These are phyloP conservation scores for Penstemon davidsonii DNA, from an alignment of 257 asterid species.

Conservation along the genomic window DNA sequence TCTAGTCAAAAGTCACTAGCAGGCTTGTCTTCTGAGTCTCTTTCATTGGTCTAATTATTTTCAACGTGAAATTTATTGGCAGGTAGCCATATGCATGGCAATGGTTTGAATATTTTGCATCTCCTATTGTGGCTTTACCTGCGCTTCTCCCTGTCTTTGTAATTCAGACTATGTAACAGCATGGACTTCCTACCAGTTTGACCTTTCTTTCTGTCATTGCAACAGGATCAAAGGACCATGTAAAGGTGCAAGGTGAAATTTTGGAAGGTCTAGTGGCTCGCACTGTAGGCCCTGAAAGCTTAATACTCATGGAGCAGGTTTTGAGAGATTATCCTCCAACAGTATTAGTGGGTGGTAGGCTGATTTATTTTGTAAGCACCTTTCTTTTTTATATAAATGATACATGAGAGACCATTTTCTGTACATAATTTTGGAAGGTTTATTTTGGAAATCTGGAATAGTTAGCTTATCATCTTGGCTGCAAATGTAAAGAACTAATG, in stretches of 20 bases:
- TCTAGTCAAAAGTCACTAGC: not conserved
- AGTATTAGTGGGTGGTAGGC: slow-evolving; percentile 69
- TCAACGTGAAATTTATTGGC: not conserved
- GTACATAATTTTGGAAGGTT: too few species aligned
- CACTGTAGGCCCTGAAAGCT: slow-evolving; percentile 75
- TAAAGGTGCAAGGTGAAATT: slow-evolving; percentile 90
- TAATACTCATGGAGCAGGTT: slow-evolving; percentile 76
- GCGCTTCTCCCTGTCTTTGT: not conserved
- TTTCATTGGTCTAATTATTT: not conserved
- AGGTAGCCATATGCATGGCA: not conserved
- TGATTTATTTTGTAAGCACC: not conserved
- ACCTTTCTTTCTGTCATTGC: slow-evolving; percentile 18
- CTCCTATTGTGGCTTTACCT: not conserved
- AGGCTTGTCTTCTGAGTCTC: not conserved
- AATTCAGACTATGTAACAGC: not conserved
- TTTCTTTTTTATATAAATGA: slow-evolving; percentile 15
- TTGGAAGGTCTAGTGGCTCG: slow-evolving; percentile 99
- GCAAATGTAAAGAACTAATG: too few species aligned
- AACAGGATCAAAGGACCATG: slow-evolving; percentile 89
- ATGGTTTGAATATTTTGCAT: slow-evolving; percentile 10
- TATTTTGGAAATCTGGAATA: too few species aligned
- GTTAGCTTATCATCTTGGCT: too few species aligned
- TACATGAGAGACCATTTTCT: not conserved
- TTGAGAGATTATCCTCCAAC: slow-evolving; percentile 69
- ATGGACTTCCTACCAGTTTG: not conserved